A percentile compares a stretch with the other conserved stretches of the same genome.
Evolutionary conservation across 352 stramenopile species (phyloP).

Genomic region (Peronospora belbahrii): DNA sequence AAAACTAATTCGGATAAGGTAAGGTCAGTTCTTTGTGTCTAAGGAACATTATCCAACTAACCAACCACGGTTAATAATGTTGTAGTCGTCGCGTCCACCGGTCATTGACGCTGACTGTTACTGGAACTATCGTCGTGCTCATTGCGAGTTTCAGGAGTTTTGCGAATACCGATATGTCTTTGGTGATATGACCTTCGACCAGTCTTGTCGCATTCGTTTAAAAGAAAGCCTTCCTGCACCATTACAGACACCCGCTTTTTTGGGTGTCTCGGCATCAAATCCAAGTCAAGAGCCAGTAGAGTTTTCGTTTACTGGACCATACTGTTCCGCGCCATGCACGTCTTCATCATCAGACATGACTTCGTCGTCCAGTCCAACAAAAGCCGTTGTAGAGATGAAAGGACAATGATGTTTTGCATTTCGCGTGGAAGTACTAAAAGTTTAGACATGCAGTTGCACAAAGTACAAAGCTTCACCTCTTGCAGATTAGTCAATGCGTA

Average conservation of each 20-base stretch:
- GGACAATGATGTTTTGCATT: neutral
- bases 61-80: slow-evolving; percentile 1
- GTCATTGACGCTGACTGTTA: slow-evolving; percentile 75
- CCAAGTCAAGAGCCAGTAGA: slow-evolving; percentile 12
- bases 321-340: slow-evolving; percentile 37
- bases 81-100: slow-evolving; percentile 48
- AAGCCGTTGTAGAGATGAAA: slow-evolving; percentile 16
- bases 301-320: slow-evolving; percentile 28
- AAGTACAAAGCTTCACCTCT: slow-evolving; percentile 21
- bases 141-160: slow-evolving; percentile 66
- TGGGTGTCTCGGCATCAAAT: slow-evolving; percentile 25
- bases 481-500: too few species aligned
- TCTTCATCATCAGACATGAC: slow-evolving; percentile 18
- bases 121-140: slow-evolving; percentile 72
- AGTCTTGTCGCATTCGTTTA: slow-evolving; percentile 59
- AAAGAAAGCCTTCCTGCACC: slow-evolving; percentile 26
- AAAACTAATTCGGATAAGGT: slow-evolving; percentile 49
- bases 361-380: slow-evolving; percentile 24
- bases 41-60: neutral
- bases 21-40: neutral
- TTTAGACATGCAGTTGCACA: slow-evolving; percentile 10
- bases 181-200: slow-evolving; percentile 70
- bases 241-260: slow-evolving; percentile 9
- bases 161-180: slow-evolving; percentile 82
- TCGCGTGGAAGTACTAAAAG: slow-evolving; percentile 6